Evolutionary conservation across 345 rosid species (phyloP).

Genomic region (Nasturtium officinale): DNA sequence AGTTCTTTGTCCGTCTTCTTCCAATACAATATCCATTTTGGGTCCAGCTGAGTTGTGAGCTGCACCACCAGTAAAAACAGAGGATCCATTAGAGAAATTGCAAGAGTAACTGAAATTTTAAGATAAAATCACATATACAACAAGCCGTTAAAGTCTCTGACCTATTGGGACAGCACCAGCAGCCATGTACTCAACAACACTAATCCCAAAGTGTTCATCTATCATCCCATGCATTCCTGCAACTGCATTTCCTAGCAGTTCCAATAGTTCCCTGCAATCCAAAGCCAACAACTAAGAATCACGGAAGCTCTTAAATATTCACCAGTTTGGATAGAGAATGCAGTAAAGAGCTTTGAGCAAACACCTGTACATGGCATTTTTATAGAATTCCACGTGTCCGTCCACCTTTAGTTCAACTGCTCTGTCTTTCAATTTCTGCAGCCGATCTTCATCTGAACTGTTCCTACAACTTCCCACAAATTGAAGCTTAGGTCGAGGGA

Average conservation of each 20-base stretch:
- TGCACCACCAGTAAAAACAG: slow-evolving; percentile 38
- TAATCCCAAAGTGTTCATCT: slow-evolving; percentile 91
- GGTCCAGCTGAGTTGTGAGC: slow-evolving; percentile 97
- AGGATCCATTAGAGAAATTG: background rate
- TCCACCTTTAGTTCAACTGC: slow-evolving; percentile 68
- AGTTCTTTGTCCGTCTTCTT: slow-evolving; percentile 78
- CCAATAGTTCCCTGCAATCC: slow-evolving; percentile 69
- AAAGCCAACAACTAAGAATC: slow-evolving; percentile 7
- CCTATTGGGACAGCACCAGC: slow-evolving; percentile 97
- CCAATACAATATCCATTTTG: slow-evolving; percentile 88
- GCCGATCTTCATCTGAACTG: slow-evolving; percentile 75
- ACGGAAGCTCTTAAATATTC: slow-evolving; percentile 14
- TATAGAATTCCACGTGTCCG: slow-evolving; percentile 67
- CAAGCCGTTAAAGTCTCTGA: slow-evolving; percentile 30
- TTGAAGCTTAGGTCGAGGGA: slow-evolving; percentile 78
- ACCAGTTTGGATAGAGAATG: background rate
- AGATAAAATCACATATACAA: background rate
- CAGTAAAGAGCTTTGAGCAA: slow-evolving; percentile 9
- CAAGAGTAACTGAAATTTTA: background rate
- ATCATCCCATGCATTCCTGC: slow-evolving; percentile 84
- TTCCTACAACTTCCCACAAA: slow-evolving; percentile 97
- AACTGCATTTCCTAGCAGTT: slow-evolving; percentile 70
- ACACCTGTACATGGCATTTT: slow-evolving; percentile 80
- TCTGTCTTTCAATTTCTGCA: slow-evolving; percentile 69
- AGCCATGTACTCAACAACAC: slow-evolving; percentile 93